Percentiles rank a stretch among this genome's conserved stretches.
Evolutionary conservation across 306 rosid species (phyloP).

Genomic region (Leucaena leucocephala): DNA sequence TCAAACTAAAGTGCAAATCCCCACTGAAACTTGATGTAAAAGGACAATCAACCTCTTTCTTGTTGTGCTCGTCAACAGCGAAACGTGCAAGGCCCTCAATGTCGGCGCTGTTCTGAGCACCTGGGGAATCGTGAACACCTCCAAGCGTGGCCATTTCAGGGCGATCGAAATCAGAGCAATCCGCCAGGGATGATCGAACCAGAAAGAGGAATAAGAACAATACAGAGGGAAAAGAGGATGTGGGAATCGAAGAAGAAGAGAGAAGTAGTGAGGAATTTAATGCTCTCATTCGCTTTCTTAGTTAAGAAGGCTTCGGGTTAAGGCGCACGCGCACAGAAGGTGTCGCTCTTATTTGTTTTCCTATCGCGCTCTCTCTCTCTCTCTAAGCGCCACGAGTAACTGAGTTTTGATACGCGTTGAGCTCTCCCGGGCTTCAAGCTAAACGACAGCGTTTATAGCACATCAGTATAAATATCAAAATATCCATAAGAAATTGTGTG

Average conservation of each 20-base stretch:
- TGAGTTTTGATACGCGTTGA: not conserved
- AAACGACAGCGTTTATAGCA: too few relatives aligned
- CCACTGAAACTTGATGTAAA: not conserved
- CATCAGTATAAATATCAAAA: too few relatives aligned
- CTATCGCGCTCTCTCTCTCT: too few relatives aligned
- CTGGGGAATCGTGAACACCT: conserved; percentile 53
- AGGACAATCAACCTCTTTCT: conserved; percentile 41
- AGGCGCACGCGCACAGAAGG: not conserved
- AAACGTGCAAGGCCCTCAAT: conserved; percentile 69
- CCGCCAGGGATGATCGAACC: not conserved
- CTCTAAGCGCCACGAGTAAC: not conserved
- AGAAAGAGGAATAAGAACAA: conserved; percentile 1
- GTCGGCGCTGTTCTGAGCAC: conserved; percentile 57
- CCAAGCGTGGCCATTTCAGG: conserved; percentile 56
- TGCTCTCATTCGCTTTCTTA: conserved; percentile 39
- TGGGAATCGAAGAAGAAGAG: not conserved
- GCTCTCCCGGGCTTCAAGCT: too few relatives aligned
- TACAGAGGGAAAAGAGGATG: conserved; percentile 15
- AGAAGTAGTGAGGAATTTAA: not conserved
- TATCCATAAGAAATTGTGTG: too few relatives aligned
- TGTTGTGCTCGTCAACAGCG: conserved; percentile 84
- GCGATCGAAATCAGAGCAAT: conserved; percentile 41
- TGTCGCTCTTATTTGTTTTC: not conserved
- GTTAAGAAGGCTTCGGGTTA: not conserved
- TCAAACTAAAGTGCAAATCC: not conserved